Conservation (phyloP, 805 yeast genomes). For the Spathaspora sp. region DNA sequence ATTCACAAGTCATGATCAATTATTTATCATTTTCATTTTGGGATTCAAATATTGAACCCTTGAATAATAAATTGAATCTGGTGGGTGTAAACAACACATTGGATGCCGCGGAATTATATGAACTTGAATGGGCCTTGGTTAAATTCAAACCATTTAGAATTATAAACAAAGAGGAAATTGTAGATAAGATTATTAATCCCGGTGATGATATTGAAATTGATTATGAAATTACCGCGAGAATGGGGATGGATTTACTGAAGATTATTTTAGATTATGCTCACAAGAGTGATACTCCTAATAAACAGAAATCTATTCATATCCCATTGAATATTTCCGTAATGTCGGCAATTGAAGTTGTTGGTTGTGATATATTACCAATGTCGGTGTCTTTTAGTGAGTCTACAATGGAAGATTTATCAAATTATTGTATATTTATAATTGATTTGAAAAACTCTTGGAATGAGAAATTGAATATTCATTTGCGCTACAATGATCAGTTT, state of each 20-base stretch:
- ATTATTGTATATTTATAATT: conserved; percentile 61
- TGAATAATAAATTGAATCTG: conserved; percentile 51
- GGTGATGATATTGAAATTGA: conserved; percentile 43
- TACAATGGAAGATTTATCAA: conserved; percentile 29
- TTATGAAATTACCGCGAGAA: conserved; percentile 64
- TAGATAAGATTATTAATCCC: conserved; percentile 35
- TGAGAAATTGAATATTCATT: conserved; percentile 36
- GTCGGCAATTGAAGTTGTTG: conserved; percentile 69
- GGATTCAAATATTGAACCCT: conserved; percentile 70
- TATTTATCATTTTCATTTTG: conserved; percentile 57
- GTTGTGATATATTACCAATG: conserved; percentile 71
- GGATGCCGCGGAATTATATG: conserved; percentile 64
- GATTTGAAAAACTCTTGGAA: conserved; percentile 85
- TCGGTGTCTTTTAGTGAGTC: conserved; percentile 20
- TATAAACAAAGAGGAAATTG: conserved; percentile 41
- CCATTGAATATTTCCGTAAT: conserved; percentile 70
- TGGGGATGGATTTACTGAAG: conserved; percentile 66
- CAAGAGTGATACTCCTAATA: conserved; percentile 26
- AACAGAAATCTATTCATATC: conserved; percentile 49
- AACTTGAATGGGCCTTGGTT: conserved; percentile 65
- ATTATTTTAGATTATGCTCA: conserved; percentile 62
- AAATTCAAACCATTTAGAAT: conserved; percentile 56
- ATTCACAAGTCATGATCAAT: conserved; percentile 53
- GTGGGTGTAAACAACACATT: conserved; percentile 25
- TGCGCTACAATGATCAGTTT: conserved; percentile 28